Evolutionary conservation across 2,329 filamentous ascomycete genomes (phyloP).

Genomic region (Fusarium redolens): DNA sequence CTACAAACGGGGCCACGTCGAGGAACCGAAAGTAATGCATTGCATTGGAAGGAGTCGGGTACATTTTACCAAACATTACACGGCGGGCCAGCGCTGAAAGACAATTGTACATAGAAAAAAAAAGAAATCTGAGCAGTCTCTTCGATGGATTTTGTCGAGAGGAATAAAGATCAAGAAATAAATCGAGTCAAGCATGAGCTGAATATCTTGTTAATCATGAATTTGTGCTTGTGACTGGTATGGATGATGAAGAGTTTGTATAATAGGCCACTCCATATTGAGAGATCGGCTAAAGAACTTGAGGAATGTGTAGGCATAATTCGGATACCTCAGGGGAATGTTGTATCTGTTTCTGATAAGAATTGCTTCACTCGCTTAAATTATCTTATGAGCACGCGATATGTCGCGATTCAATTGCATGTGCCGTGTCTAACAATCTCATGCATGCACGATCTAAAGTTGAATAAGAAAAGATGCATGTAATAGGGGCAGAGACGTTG

Average conservation of each 20-base stretch:
- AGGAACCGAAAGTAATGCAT: conserved; percentile 44
- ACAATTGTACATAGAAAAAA: conserved; percentile 45
- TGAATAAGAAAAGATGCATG: not conserved
- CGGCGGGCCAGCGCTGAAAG: conserved; percentile 43
- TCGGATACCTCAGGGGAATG: not conserved
- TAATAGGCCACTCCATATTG: not conserved
- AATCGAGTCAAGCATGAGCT: conserved; percentile 3
- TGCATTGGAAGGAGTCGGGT: conserved; percentile 46
- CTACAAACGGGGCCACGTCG: conserved; percentile 33
- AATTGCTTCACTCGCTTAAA: not conserved
- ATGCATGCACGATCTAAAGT: not conserved
- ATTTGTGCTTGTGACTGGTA: not conserved
- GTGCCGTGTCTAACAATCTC: conserved; percentile 4
- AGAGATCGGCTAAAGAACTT: not conserved
- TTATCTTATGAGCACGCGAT: conserved; percentile 1
- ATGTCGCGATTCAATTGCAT: not conserved
- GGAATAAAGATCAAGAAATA: conserved; percentile 30
- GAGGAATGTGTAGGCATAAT: conserved; percentile 15
- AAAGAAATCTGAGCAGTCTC: conserved; percentile 39
- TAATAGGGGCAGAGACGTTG: not conserved
- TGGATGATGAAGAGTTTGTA: not conserved
- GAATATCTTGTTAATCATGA: not conserved
- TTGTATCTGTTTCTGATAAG: not conserved
- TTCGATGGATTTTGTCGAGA: conserved; percentile 18
- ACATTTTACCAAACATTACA: conserved; percentile 22